These are phyloP conservation scores for Quercus tomentella DNA, from an alignment of 331 rosid species.

Conservation along the genomic window DNA sequence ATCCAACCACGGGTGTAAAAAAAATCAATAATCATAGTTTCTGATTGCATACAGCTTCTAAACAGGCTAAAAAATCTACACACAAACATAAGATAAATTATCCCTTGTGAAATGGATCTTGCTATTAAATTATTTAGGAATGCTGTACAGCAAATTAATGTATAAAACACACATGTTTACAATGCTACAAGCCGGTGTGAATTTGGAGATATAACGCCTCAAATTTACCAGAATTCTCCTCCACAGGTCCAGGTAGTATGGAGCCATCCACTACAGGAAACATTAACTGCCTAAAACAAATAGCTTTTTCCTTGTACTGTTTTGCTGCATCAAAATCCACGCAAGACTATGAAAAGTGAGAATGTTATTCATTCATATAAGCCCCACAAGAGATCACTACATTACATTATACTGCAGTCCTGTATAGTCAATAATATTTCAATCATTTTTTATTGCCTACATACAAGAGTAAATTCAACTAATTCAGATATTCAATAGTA, in stretches of 20 bases:
- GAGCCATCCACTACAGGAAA: background rate
- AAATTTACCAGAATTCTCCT: background rate
- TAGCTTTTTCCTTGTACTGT: background rate
- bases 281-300: background rate
- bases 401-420: background rate
- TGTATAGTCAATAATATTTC: background rate
- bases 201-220: background rate
- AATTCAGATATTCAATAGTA: background rate
- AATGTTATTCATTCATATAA: background rate
- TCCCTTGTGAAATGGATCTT: background rate
- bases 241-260: background rate
- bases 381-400: conserved; percentile 12
- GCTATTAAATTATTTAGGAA: conserved; percentile 11
- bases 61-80: background rate
- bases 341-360: background rate
- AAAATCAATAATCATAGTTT: background rate
- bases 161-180: conserved; percentile 20
- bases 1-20: background rate
- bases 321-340: background rate
- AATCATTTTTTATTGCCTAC: background rate
- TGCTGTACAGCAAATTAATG: conserved; percentile 28
- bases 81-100: background rate
- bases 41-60: background rate
- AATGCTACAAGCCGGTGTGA: conserved; percentile 3
- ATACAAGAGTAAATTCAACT: background rate